These are phyloP conservation scores for Gymnopus androsaceus DNA, from an alignment of 1,284 basidiomycete genomes.

Conservation along the genomic window DNA sequence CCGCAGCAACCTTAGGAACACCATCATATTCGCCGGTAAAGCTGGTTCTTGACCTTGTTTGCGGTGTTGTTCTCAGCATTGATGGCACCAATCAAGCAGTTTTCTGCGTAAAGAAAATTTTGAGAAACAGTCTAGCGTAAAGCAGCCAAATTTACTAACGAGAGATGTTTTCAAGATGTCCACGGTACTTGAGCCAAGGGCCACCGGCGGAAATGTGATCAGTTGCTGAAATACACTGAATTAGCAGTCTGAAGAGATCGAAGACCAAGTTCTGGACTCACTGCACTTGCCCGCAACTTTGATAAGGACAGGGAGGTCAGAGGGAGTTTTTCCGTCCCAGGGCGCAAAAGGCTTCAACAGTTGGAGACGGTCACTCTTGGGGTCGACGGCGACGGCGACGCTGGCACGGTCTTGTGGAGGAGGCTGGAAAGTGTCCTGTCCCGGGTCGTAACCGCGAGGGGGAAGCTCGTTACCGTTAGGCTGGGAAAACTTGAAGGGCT, in stretches of 20 bases:
- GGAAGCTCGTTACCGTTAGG: slow-evolving; percentile 93
- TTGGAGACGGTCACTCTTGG: slow-evolving; percentile 93
- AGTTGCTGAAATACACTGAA: slow-evolving; percentile 50
- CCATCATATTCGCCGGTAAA: slow-evolving; percentile 84
- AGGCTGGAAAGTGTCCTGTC: slow-evolving; percentile 96
- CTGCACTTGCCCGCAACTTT: slow-evolving; percentile 99
- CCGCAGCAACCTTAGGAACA: slow-evolving; percentile 83
- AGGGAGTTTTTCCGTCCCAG: slow-evolving; percentile 93
- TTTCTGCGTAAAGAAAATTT: slow-evolving; percentile 61
- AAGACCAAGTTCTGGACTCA: slow-evolving; percentile 53
- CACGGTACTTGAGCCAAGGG: slow-evolving; percentile 99
- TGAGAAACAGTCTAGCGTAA: slow-evolving; percentile 10
- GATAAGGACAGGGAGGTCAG: slow-evolving; percentile 91
- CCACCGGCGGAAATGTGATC: slow-evolving; percentile 95
- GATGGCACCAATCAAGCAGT: slow-evolving; percentile 97
- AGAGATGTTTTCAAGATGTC: slow-evolving; percentile 98
- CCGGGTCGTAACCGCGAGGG: slow-evolving; percentile 92
- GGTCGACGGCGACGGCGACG: slow-evolving; percentile 87
- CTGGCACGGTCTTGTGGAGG: slow-evolving; percentile 85
- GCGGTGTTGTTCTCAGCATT: slow-evolving; percentile 95
- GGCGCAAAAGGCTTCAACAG: slow-evolving; percentile 88
- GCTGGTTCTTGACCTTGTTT: slow-evolving; percentile 94
- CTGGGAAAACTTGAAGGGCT: slow-evolving; percentile 95
- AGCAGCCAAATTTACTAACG: slow-evolving; percentile 43
- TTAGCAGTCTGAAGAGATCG: slow-evolving; percentile 5